Conservation (phyloP, 2,329 filamentous ascomycete species). For the Fusarium miscanthi region DNA sequence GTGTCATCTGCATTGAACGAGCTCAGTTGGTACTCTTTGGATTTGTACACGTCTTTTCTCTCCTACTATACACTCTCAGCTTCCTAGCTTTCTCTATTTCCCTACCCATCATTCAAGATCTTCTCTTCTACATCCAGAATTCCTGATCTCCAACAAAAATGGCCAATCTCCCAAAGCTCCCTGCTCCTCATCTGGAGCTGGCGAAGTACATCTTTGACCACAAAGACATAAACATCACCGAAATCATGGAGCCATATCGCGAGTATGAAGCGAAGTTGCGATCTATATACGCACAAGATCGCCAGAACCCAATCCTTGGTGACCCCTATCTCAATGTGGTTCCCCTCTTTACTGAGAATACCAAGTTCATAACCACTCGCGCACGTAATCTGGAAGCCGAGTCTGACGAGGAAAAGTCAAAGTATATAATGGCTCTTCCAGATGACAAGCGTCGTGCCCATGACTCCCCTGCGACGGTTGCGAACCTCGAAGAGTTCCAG, state of each 20-base stretch:
- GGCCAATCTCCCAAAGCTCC: constrained; percentile 57
- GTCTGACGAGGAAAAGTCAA: constrained; percentile 68
- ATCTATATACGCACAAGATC: constrained; percentile 75
- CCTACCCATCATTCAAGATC: background rate
- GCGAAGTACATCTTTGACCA: constrained; percentile 66
- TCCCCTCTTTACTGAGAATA: constrained; percentile 71
- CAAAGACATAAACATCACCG: constrained; percentile 62
- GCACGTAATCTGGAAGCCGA: constrained; percentile 70
- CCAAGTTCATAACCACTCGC: constrained; percentile 68
- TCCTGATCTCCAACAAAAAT: constrained; percentile 40
- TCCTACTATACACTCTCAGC: background rate
- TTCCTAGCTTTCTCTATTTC: background rate
- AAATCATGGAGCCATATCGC: constrained; percentile 74
- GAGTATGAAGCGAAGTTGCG: constrained; percentile 74
- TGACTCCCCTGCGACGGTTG: constrained; percentile 75
- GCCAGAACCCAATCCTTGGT: constrained; percentile 65
- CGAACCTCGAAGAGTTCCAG: constrained; percentile 75
- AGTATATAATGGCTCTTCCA: constrained; percentile 76
- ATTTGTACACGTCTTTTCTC: background rate
- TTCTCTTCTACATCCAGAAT: background rate
- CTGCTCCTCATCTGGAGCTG: constrained; percentile 59
- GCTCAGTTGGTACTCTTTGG: background rate
- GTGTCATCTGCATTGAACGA: background rate
- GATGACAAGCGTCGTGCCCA: constrained; percentile 69
- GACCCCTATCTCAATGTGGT: constrained; percentile 72